Conservation (phyloP, 495 filamentous ascomycete species). For the Recurvomyces mirabilis region DNA sequence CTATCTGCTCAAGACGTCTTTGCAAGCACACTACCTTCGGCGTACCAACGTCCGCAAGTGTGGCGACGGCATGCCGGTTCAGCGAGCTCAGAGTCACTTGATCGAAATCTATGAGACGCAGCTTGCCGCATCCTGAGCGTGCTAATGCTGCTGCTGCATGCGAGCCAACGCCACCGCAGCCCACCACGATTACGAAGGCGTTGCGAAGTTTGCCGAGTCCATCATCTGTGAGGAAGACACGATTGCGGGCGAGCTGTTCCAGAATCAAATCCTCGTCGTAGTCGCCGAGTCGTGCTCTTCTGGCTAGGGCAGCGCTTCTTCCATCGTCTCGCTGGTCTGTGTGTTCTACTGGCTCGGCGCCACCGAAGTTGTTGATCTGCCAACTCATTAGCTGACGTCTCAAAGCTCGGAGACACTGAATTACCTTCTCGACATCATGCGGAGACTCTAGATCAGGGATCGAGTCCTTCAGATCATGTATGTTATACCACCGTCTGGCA, state of each 20-base stretch:
- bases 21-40: slow-evolving; percentile 81
- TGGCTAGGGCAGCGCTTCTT: slow-evolving; percentile 61
- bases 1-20: slow-evolving; percentile 66
- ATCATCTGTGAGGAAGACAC: slow-evolving; percentile 75
- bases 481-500: slow-evolving; percentile 25
- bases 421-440: slow-evolving; percentile 26
- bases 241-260: slow-evolving; percentile 91
- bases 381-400: too few species aligned
- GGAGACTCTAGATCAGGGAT: slow-evolving; percentile 30
- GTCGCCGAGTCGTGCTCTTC: slow-evolving; percentile 71
- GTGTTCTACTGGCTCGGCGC: slow-evolving; percentile 42
- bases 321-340: slow-evolving; percentile 60
- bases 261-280: slow-evolving; percentile 91
- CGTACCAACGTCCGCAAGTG: slow-evolving; percentile 86
- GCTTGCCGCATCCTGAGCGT: slow-evolving; percentile 72
- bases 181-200: slow-evolving; percentile 79
- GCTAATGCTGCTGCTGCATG: slow-evolving; percentile 79
- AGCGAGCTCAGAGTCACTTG: slow-evolving; percentile 89
- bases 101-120: slow-evolving; percentile 94
- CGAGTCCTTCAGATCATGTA: slow-evolving; percentile 30
- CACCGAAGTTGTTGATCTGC: slow-evolving; percentile 66
- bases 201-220: slow-evolving; percentile 69
- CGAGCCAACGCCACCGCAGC: slow-evolving; percentile 88
- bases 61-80: slow-evolving; percentile 90
- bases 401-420: too few species aligned